Evolutionary conservation across 345 rosid species (phyloP), one percentile per base, ranked within the genome.

Genomic region (Euphorbia lathyris): DNA sequence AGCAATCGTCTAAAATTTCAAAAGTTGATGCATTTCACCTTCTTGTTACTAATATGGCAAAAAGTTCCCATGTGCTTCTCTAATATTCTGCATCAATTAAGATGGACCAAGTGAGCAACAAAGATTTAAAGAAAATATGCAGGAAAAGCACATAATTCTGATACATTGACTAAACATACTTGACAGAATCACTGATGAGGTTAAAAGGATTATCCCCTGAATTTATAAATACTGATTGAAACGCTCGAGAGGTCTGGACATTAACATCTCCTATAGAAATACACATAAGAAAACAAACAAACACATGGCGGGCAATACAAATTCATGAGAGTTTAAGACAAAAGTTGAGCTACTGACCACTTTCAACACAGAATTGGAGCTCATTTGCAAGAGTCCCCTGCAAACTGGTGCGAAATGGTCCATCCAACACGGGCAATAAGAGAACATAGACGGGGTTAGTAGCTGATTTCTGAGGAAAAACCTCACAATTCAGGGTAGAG

Each of bases 351-450:
- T 64, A 16, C 78, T 61, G 17, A 84, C 89, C 88, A 34, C 92
- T 86, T 75, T 90, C 89, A 7, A 83, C 65, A 72, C 90, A 86
- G 74, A 87, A 80, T 63, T 84, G 86, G 48, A 90, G 84, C 74
- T 79, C 83, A 74, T 89, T 79, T 19, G 36, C 68, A 5, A 77
- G 58, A n/a, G 81, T 83, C 47, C 92, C 92, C 75, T 82, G 92
- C 60, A 87, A 78, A 69, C 82, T 76, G 56, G 90, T 53, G 52
- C 90, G 66, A 30, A 83, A 87, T 34, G 73, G 78, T 23, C 96
- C 90, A 23, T 84, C 90, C 53, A 89, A 63, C 7, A 82, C 79
- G 1, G 96, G 88, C 77, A 89, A 78, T 53, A 87, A 66, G 9
- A 84, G 84, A 72, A 86, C 57, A 36, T 84, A 89, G 62, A 81